These are phyloP conservation scores for Trebouxia sp. DNA, from an alignment of 139 green algal genomes.

Conservation along the genomic window DNA sequence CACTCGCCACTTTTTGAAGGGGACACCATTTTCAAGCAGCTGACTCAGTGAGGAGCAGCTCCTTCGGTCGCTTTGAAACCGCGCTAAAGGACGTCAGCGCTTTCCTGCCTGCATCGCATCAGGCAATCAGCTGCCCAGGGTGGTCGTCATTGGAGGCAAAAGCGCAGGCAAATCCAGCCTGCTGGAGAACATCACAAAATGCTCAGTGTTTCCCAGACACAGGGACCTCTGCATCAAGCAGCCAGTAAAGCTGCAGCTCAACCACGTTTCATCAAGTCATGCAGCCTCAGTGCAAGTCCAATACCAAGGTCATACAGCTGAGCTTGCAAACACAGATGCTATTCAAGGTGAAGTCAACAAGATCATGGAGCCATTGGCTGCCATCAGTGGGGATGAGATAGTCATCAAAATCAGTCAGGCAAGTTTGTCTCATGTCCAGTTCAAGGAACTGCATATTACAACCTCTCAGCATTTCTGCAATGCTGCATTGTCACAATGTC, in stretches of 20 bases:
- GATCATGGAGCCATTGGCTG: not conserved
- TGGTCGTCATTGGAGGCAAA: constrained; percentile 13
- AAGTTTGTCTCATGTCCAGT: too few relatives aligned
- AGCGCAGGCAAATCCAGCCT: constrained; percentile 20
- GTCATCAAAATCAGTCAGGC: constrained; percentile 7
- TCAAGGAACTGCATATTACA: too few relatives aligned
- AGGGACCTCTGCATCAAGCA: not conserved
- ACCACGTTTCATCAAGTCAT: not conserved
- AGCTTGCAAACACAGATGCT: not conserved
- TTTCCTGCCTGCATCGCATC: not conserved
- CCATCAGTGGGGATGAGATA: not conserved
- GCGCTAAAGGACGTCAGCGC: not conserved
- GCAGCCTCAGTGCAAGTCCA: not conserved
- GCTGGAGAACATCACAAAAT: constrained; percentile 15
- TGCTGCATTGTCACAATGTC: too few relatives aligned
- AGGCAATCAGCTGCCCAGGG: not conserved
- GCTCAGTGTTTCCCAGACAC: not conserved
- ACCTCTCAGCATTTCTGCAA: too few relatives aligned
- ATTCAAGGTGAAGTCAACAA: not conserved
- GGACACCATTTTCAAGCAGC: not conserved
- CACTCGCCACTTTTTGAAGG: not conserved
- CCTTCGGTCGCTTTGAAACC: not conserved
- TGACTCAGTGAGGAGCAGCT: constrained; percentile 4
- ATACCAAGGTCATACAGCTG: not conserved
- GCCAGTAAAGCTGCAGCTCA: not conserved